phyloP scores from a whole-genome alignment of 768 basidiomycete species.

The Leccinellum albellum region DNA sequence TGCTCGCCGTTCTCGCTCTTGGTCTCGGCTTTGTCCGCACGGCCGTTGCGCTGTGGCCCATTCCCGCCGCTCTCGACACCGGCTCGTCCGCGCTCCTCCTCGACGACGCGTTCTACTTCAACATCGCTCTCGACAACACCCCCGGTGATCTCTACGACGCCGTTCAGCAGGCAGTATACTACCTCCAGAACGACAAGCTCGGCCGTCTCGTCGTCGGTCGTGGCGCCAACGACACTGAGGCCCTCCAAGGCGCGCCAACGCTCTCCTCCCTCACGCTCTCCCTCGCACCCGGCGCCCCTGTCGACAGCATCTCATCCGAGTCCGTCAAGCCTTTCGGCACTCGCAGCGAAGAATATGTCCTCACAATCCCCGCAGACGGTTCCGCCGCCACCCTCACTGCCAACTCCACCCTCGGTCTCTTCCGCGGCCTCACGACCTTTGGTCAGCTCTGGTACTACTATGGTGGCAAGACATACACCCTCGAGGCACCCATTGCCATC shows the following conservation, averaged over 20 bases:
- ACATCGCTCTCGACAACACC: conserved; percentile 20
- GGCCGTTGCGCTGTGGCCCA: neutral
- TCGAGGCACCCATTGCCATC: conserved; percentile 40
- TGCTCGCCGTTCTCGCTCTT: neutral
- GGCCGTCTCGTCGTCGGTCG: conserved; percentile 41
- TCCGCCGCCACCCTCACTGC: conserved; percentile 37
- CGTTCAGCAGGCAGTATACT: conserved; percentile 25
- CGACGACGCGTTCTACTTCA: conserved; percentile 24
- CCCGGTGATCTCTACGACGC: conserved; percentile 36
- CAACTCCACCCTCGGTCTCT: conserved; percentile 46
- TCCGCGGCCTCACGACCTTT: conserved; percentile 55
- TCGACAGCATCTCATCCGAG: conserved; percentile 34
- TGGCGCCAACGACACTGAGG: conserved; percentile 29
- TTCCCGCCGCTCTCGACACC: neutral
- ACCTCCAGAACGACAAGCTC: conserved; percentile 36
- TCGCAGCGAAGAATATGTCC: conserved; percentile 43
- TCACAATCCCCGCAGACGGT: conserved; percentile 38
- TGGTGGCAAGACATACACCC: conserved; percentile 32
- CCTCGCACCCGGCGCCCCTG: conserved; percentile 15
- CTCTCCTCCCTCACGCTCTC: conserved; percentile 28
- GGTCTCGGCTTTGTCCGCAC: neutral
- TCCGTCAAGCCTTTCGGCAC: conserved; percentile 32
- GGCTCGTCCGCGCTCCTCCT: conserved; percentile 22
- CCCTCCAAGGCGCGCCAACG: conserved; percentile 23
- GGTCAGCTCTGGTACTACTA: conserved; percentile 48